A percentile compares a stretch with the other conserved stretches of the same genome.
phyloP scores from a whole-genome alignment of 2,329 filamentous ascomycete genomes.

The Fusarium sp. region DNA sequence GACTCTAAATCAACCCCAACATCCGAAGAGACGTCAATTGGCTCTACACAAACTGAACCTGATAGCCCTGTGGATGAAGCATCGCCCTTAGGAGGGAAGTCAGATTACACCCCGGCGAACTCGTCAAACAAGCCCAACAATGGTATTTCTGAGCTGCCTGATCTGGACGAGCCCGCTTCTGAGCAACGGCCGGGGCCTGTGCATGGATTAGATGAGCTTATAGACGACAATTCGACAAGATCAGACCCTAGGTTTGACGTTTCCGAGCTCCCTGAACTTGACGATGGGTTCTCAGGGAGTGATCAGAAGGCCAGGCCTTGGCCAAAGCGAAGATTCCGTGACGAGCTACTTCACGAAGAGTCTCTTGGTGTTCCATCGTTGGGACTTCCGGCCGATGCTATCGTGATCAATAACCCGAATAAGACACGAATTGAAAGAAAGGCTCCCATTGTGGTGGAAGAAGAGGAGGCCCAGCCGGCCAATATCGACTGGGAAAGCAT shows the following conservation, averaged over 20 bases:
- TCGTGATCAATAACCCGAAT: conserved; percentile 59
- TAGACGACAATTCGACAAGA: not conserved
- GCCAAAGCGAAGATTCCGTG: conserved; percentile 28
- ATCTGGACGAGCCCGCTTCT: not conserved
- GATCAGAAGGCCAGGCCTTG: not conserved
- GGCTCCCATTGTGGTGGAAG: conserved; percentile 30
- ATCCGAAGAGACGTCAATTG: conserved; percentile 1
- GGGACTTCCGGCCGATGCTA: conserved; percentile 56
- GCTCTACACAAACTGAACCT: not conserved
- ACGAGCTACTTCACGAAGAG: conserved; percentile 48
- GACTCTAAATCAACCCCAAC: not conserved
- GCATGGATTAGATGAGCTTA: conserved; percentile 2
- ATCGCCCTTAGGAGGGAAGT: not conserved
- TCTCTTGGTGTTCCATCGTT: conserved; percentile 51
- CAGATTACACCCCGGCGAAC: not conserved
- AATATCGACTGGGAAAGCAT: conserved; percentile 51
- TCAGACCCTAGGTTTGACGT: not conserved
- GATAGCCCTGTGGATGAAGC: not conserved
- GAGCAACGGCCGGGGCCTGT: not conserved
- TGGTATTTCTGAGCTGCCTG: not conserved
- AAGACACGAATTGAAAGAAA: conserved; percentile 41
- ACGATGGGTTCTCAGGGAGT: not conserved
- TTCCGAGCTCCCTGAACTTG: conserved; percentile 13
- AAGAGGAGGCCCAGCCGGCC: conserved; percentile 17
- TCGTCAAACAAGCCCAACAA: not conserved